Percentiles rank a stretch among this genome's conserved stretches.
These are phyloP conservation scores for Neobulgaria alba DNA, from an alignment of 2,329 filamentous ascomycete species.

Conservation along the genomic window DNA sequence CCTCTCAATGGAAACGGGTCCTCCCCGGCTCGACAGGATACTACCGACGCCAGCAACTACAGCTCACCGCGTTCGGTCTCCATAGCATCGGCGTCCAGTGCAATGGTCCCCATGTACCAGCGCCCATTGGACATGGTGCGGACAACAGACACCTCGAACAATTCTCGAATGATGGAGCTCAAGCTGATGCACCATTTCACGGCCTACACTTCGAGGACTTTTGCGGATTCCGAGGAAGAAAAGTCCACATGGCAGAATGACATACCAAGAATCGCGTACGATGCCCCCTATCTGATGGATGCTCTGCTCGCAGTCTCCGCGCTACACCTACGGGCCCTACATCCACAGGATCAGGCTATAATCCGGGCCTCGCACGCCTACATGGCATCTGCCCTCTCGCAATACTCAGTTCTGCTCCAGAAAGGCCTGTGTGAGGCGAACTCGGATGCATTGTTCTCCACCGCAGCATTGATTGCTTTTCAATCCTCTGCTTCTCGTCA, in stretches of 20 bases:
- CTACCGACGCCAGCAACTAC: slow-evolving; percentile 3
- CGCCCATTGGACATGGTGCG: slow-evolving; percentile 16
- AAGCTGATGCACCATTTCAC: slow-evolving; percentile 58
- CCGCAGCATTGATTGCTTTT: slow-evolving; percentile 56
- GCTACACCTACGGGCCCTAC: slow-evolving; percentile 48
- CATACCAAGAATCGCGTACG: slow-evolving; percentile 54
- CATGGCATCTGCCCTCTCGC: slow-evolving; percentile 53
- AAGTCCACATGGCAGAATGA: slow-evolving; percentile 51
- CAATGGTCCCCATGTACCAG: slow-evolving; percentile 16
- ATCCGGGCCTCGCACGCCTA: slow-evolving; percentile 55
- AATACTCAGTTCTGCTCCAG: slow-evolving; percentile 49
- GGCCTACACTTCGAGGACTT: slow-evolving; percentile 49
- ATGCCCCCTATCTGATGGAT: slow-evolving; percentile 51
- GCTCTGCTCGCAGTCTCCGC: slow-evolving; percentile 56
- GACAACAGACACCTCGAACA: slow-evolving; percentile 7
- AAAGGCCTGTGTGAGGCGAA: slow-evolving; percentile 49
- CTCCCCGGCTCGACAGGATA: slow-evolving; percentile 15
- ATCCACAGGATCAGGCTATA: slow-evolving; percentile 50
- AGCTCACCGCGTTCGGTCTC: slow-evolving; percentile 8
- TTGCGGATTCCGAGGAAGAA: slow-evolving; percentile 42
- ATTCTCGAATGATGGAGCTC: slow-evolving; percentile 40
- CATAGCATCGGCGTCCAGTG: slow-evolving; percentile 12
- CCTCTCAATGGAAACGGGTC: slow-evolving; percentile 4
- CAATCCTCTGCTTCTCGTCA: slow-evolving; percentile 55
- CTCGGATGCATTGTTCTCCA: slow-evolving; percentile 55